These are phyloP conservation scores for Plantago lanceolata DNA, from an alignment of 305 asterid species.

Conservation along the genomic window DNA sequence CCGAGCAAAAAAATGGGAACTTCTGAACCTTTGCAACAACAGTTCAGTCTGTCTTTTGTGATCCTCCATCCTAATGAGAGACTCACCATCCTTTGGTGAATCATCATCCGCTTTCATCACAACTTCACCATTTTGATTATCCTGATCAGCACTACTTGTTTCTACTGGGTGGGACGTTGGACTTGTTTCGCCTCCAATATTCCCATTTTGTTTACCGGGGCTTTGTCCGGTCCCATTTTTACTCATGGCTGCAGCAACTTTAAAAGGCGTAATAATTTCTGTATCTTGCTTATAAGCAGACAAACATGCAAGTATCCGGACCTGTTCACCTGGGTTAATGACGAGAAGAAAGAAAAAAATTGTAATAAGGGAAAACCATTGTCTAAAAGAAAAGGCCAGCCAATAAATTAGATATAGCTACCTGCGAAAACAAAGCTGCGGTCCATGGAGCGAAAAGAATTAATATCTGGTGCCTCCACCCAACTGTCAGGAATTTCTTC, in stretches of 20 bases:
- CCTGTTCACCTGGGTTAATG: slow-evolving; percentile 72
- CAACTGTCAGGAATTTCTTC: slow-evolving; percentile 82
- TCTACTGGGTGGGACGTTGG: slow-evolving; percentile 33
- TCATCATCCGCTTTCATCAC: slow-evolving; percentile 32
- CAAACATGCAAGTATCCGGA: slow-evolving; percentile 74
- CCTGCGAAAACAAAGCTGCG: slow-evolving; percentile 25
- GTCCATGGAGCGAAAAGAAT: slow-evolving; percentile 63
- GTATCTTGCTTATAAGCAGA: slow-evolving; percentile 81
- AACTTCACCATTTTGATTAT: slow-evolving; percentile 37
- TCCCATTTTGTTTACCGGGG: slow-evolving; percentile 55
- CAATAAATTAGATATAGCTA: neutral
- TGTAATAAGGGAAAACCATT: neutral
- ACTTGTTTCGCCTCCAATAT: slow-evolving; percentile 31
- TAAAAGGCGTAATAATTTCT: slow-evolving; percentile 92
- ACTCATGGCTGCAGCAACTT: slow-evolving; percentile 88
- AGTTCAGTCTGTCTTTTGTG: slow-evolving; percentile 73
- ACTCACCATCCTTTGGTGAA: slow-evolving; percentile 60
- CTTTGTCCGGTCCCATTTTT: slow-evolving; percentile 57
- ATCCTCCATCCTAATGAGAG: slow-evolving; percentile 88
- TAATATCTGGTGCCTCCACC: slow-evolving; percentile 74
- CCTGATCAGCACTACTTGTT: slow-evolving; percentile 34
- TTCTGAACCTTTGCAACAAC: slow-evolving; percentile 59
- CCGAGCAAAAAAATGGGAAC: slow-evolving; percentile 87
- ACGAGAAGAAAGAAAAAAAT: slow-evolving; percentile 24
- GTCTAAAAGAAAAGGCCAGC: neutral